Evolutionary conservation across 2,329 filamentous ascomycete genomes (phyloP), one percentile per base, ranked within the genome.

Genomic region (Myriosclerotinia scirpicola): DNA sequence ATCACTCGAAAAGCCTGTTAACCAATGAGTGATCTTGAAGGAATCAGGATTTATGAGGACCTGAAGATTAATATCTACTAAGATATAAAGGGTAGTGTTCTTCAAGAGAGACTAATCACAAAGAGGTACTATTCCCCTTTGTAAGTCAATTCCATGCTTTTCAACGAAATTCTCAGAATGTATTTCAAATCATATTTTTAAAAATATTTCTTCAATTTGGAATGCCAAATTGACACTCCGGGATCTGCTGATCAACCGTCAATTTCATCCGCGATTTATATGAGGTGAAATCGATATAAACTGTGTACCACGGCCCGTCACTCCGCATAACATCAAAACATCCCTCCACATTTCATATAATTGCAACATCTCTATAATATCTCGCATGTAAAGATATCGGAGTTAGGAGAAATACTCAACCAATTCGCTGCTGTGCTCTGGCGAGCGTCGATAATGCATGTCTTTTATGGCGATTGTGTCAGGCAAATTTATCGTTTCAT

Each of bases 291-390:
- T 66, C 14, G 46, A 44, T 66, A 40, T 58, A 30, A 56, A 38
- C 9, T 59, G 54, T 65, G 63, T 65, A 26, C 59, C 63, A 66
- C 64, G 64, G 64, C 55, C 64, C 64, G 64, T 42, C 36, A 55
- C 36, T 63, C 60, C 60, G 60, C 48, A 42, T n/a, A 42, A 38
- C 34, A 30, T 40, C 46, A 54, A 42, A 15, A 7, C 22, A 54
- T n/a, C 20, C 36, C 48, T 42, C 4, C 22, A 34, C 11, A 42
- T 54, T n/a, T 11, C 22, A 54, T 62, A 62, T 14, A 20, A 42
- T 42, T 30, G 48, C n/a, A 38, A 12, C 9, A 60, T 22, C 46
- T 60, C 30, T 44, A 22, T 50, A 50, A 38, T 38, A 5, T 15
- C 44, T n/a, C n/a, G 22, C n/a, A 60, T 60, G n/a, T 17, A 40